These are phyloP conservation scores for Botrytis fragariae DNA, from an alignment of 2,329 filamentous ascomycete genomes.

Conservation along the genomic window DNA sequence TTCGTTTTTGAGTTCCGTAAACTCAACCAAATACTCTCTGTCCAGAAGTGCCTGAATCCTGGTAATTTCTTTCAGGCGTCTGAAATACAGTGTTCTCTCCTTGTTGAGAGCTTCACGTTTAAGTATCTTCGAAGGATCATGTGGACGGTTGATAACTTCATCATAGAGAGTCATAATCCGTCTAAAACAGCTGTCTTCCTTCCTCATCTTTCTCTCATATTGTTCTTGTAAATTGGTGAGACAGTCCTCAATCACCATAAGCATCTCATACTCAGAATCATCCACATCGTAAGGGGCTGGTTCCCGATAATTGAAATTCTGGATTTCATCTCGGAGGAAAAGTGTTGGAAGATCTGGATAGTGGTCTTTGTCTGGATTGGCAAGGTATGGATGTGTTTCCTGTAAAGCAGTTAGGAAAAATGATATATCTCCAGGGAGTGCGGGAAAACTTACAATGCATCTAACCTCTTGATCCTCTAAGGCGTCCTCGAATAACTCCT, in stretches of 20 bases:
- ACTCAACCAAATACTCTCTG: background rate
- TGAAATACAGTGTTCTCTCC: background rate
- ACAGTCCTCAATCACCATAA: background rate
- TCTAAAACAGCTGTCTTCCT: background rate
- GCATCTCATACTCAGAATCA: background rate
- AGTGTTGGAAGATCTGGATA: background rate
- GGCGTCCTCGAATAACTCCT: background rate
- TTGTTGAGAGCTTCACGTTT: too few species aligned
- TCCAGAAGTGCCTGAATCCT: background rate
- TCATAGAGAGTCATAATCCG: background rate
- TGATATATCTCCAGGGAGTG: accelerated
- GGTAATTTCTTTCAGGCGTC: background rate
- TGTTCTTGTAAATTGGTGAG: background rate
- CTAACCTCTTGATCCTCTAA: background rate
- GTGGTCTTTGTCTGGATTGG: background rate
- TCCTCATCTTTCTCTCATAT: background rate
- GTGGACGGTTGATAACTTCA: background rate
- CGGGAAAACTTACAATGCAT: background rate
- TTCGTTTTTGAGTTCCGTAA: background rate
- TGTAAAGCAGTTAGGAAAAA: background rate
- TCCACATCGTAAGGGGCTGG: background rate
- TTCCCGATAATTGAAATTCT: background rate
- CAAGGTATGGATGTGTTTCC: background rate
- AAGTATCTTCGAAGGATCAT: too few species aligned
- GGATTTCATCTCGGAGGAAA: background rate